Conservation (phyloP, 225 moss, liverwort and hornwort genomes). For the Sphagnum tenellum region DNA sequence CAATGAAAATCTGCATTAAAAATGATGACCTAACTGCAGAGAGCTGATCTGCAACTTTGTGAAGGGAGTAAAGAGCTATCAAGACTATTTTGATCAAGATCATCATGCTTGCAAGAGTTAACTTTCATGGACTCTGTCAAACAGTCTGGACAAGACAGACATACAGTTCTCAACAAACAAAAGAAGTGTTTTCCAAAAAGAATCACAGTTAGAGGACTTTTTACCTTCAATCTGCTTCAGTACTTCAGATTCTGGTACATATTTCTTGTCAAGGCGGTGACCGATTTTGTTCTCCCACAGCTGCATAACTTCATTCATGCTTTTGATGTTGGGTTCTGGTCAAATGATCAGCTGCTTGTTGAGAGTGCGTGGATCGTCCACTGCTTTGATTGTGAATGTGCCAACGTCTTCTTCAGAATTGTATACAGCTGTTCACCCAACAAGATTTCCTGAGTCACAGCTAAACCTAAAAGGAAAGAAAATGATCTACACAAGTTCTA, state of each 20-base stretch:
- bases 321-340: conserved; percentile 13
- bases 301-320: conserved; percentile 22
- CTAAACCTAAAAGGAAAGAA: neutral
- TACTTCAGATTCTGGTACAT: conserved; percentile 16
- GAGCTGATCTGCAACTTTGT: too few species aligned
- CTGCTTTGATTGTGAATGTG: conserved; percentile 20
- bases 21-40: too few species aligned
- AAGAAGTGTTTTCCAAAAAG: too few species aligned
- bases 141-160: too few species aligned
- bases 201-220: too few species aligned
- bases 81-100: too few species aligned
- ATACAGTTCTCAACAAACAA: too few species aligned
- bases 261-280: conserved; percentile 24
- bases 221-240: conserved; percentile 16
- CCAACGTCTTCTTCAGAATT: conserved; percentile 28
- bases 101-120: too few species aligned
- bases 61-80: too few species aligned
- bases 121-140: too few species aligned
- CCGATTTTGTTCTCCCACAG: conserved; percentile 44
- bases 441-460: neutral
- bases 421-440: conserved; percentile 9
- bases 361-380: conserved; percentile 30
- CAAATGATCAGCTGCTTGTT: conserved; percentile 30
- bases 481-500: neutral
- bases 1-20: too few species aligned